A percentile compares a stretch with the other conserved stretches of the same genome.
Evolutionary conservation across 139 green algal species (phyloP).

Genomic region (Penium margaritaceum): DNA sequence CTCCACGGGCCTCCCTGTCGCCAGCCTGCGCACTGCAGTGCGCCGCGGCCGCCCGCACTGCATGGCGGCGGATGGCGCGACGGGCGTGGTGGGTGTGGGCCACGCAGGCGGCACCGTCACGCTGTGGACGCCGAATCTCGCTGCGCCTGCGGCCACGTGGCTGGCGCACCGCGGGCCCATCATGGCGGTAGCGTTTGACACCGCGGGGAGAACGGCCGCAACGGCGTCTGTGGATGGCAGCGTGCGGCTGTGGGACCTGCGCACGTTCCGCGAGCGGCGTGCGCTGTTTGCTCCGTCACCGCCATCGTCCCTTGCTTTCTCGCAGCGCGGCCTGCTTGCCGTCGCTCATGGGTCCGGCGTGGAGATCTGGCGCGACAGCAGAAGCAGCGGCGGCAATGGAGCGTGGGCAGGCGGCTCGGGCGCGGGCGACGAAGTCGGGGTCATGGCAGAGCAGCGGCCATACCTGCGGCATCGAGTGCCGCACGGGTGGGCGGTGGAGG

Average conservation of each 20-base stretch:
- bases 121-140: conserved; percentile 94
- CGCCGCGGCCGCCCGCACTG: conserved; percentile 62
- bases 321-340: conserved; percentile 82
- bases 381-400: conserved; percentile 52
- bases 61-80: conserved; percentile 82
- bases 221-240: conserved; percentile 76
- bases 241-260: conserved; percentile 84
- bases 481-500: too few relatives aligned
- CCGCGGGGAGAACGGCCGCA: conserved; percentile 72
- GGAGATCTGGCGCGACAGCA: conserved; percentile 61
- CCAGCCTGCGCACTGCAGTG: conserved; percentile 71
- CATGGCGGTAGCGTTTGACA: conserved; percentile 62
- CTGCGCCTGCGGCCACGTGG: conserved; percentile 75
- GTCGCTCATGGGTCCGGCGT: conserved; percentile 63
- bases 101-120: conserved; percentile 72
- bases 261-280: conserved; percentile 73
- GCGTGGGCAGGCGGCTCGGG: neutral
- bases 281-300: conserved; percentile 74
- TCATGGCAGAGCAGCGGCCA: neutral
- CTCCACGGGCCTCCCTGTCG: conserved; percentile 78
- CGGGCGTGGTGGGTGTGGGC: conserved; percentile 74
- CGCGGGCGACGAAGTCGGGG: neutral
- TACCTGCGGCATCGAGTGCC: too few relatives aligned
- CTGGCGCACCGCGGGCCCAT: conserved; percentile 71
- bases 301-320: conserved; percentile 70